Percentiles rank a stretch among this genome's conserved stretches.
Evolutionary conservation across 768 basidiomycete species (phyloP).

Genomic region (Lanmaoa rubissima): DNA sequence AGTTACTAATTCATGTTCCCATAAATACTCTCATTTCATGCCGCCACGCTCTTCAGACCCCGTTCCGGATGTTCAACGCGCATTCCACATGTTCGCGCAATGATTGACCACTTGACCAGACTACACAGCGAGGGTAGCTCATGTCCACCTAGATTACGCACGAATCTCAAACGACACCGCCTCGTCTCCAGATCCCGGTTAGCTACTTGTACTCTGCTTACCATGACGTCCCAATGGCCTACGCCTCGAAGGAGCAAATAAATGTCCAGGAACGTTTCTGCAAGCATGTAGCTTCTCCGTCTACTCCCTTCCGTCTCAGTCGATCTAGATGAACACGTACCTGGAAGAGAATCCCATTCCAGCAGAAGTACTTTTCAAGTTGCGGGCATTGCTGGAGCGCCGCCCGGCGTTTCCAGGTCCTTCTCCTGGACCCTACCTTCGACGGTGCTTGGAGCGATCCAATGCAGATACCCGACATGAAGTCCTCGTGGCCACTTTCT

Average conservation of each 20-base stretch:
- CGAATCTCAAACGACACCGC: conserved; percentile 17
- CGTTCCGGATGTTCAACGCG: conserved; percentile 30
- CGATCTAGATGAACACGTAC: background rate
- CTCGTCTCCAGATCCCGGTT: conserved; percentile 14
- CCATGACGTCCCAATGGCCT: conserved; percentile 4
- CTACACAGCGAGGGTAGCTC: conserved; percentile 26
- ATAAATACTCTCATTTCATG: conserved; percentile 18
- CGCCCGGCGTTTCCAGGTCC: conserved; percentile 22
- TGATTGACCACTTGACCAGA: conserved; percentile 24
- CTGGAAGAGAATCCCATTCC: background rate
- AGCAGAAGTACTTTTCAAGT: conserved; percentile 9
- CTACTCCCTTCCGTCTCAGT: background rate
- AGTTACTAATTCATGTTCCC: conserved; percentile 8
- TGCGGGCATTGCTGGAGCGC: conserved; percentile 16
- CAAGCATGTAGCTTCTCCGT: conserved; percentile 1
- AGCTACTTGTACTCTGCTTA: background rate
- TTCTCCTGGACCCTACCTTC: conserved; percentile 23
- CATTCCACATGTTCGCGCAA: conserved; percentile 34
- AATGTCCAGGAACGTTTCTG: conserved; percentile 2
- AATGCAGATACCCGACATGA: conserved; percentile 39
- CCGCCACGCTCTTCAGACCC: conserved; percentile 27
- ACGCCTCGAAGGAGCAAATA: conserved; percentile 1
- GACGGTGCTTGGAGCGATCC: conserved; percentile 33
- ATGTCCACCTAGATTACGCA: conserved; percentile 25
- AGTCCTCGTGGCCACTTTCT: conserved; percentile 32